phyloP scores from a whole-genome alignment of 768 basidiomycete genomes.

The Clavaria fumosa region DNA sequence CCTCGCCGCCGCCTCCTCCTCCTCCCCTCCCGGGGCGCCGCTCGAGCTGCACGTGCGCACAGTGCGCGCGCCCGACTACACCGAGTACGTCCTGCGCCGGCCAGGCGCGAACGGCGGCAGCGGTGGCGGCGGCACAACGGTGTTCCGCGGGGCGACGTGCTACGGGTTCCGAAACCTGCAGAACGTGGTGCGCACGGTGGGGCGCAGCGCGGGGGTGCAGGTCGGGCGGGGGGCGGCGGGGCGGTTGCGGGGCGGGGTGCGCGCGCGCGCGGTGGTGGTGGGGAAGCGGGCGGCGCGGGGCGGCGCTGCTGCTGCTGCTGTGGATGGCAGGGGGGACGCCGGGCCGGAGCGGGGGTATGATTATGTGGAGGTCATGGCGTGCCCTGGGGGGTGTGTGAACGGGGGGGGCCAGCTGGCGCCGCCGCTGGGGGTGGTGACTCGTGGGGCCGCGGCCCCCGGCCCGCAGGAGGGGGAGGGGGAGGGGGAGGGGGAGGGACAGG shows the following conservation, averaged over 20 bases:
- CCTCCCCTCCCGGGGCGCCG: conserved; percentile 27
- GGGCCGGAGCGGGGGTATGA: conserved; percentile 45
- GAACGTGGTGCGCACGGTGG: conserved; percentile 88
- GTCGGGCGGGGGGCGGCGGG: conserved; percentile 60
- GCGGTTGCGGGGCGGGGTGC: conserved; percentile 18
- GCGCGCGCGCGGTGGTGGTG: no score
- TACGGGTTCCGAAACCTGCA: conserved; percentile 97
- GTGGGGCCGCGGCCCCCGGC: conserved; percentile 9
- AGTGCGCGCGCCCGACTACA: conserved; percentile 63
- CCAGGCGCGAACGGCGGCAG: no score
- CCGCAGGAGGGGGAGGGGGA: conserved; percentile 31
- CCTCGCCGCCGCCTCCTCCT: conserved; percentile 35
- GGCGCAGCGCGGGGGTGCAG: conserved; percentile 65
- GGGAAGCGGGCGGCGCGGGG: conserved; percentile 21
- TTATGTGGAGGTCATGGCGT: conserved; percentile 98
- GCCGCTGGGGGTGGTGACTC: no score
- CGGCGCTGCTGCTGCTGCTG: conserved; percentile 13
- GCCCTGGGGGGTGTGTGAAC: conserved; percentile 93
- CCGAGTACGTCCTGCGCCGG: conserved; percentile 45
- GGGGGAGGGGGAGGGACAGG: conserved; percentile 13
- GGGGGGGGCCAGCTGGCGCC: conserved; percentile 81
- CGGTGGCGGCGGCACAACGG: conserved; percentile 45
- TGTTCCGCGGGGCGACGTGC: conserved; percentile 90
- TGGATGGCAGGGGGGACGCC: no score
- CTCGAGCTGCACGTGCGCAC: conserved; percentile 37